These are phyloP conservation scores for Corylus americana DNA, from an alignment of 306 rosid genomes.

Conservation along the genomic window DNA sequence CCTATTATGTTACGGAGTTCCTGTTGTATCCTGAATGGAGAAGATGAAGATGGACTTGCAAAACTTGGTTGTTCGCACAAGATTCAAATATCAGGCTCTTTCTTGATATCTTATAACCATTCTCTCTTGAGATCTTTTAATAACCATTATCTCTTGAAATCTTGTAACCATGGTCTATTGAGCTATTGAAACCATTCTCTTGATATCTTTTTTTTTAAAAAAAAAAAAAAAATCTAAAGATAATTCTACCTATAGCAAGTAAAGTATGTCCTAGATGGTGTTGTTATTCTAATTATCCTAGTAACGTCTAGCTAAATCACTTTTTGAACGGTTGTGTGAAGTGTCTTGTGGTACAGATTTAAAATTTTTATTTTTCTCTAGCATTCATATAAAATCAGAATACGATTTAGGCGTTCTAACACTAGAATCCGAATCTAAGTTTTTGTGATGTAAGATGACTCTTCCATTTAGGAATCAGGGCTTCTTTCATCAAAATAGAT, in stretches of 20 bases:
- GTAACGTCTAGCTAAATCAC: background rate
- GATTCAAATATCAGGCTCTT: constrained; percentile 4
- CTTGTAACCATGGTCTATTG: no score
- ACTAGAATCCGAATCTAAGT: background rate
- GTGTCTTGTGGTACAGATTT: background rate
- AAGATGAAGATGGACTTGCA: constrained; percentile 87
- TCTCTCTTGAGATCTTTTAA: no score
- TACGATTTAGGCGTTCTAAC: background rate
- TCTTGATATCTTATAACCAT: background rate
- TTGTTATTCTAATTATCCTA: background rate
- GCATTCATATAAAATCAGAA: background rate
- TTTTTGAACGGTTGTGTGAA: background rate
- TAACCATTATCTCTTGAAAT: no score
- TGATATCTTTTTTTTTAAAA: no score
- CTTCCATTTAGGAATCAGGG: background rate
- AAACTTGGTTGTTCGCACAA: constrained; percentile 51
- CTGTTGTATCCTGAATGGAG: constrained; percentile 63
- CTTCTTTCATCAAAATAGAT: background rate
- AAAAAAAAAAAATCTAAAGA: no score
- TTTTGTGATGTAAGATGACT: background rate
- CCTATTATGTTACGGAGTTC: constrained; percentile 88
- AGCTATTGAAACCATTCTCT: no score
- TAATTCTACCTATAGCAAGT: background rate
- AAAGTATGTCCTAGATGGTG: background rate
- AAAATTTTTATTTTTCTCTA: background rate